These are phyloP conservation scores for Fusarium decemcellulare DNA, from an alignment of 2,329 filamentous ascomycete genomes.

Conservation along the genomic window DNA sequence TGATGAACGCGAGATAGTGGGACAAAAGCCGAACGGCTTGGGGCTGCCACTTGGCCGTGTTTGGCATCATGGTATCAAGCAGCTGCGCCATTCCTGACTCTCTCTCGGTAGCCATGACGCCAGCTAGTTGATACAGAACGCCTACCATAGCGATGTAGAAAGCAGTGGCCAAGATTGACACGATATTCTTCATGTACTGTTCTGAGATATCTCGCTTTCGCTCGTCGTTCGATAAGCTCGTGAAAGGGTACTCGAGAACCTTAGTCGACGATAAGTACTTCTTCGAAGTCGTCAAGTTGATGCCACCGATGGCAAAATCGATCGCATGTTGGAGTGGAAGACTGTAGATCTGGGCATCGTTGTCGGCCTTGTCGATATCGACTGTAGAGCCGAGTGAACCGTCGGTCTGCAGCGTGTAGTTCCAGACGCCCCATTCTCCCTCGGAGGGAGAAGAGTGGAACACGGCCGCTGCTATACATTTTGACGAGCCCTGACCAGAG, in stretches of 20 bases:
- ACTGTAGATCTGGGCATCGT: conserved; percentile 80
- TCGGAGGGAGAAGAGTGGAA: conserved; percentile 6
- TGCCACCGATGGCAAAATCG: conserved; percentile 75
- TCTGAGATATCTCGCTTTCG: conserved; percentile 73
- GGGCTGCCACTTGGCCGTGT: conserved; percentile 77
- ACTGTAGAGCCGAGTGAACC: conserved; percentile 73
- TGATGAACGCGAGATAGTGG: conserved; percentile 80
- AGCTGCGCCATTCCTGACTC: conserved; percentile 86
- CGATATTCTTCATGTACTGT: conserved; percentile 77
- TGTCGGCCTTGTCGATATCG: conserved; percentile 70
- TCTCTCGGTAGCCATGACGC: conserved; percentile 83
- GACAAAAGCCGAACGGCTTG: conserved; percentile 80
- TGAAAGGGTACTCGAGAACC: conserved; percentile 74
- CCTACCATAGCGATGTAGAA: conserved; percentile 79
- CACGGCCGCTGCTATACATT: background rate
- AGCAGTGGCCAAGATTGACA: conserved; percentile 79
- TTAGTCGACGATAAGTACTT: conserved; percentile 54
- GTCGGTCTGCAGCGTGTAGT: conserved; percentile 83
- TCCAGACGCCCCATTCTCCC: conserved; percentile 66
- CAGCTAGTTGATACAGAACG: conserved; percentile 84
- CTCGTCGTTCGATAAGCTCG: conserved; percentile 75
- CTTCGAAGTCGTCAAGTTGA: conserved; percentile 57
- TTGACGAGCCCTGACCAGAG: background rate
- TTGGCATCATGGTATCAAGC: conserved; percentile 88
- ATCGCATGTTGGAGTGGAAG: conserved; percentile 82